Evolutionary conservation across 2,329 filamentous ascomycete genomes (phyloP), one percentile per base, ranked within the genome.

Genomic region (Colletotrichum sojae): DNA sequence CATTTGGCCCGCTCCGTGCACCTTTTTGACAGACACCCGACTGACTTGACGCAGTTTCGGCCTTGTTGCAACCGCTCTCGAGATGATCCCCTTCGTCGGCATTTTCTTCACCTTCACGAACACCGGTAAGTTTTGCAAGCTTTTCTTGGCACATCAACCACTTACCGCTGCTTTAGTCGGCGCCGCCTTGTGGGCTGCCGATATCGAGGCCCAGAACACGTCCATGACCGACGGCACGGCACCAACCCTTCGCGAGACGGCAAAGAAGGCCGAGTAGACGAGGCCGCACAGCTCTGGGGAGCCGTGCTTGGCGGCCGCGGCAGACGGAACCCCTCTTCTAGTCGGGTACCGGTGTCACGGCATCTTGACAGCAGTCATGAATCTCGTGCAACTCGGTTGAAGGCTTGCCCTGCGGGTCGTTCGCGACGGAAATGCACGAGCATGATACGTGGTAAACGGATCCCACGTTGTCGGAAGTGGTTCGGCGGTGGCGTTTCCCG

Each of bases 61-160:
- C 20, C 85, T 88, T 1, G 89, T 93, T 2, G 92, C 94, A 5
- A 94, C 93, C 55, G 81, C 96, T 1, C 85, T 98, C 4, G 94
- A 98, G 78, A 91, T 97, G 84, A 82, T 98, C 2, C 95, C 95
- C 0, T 83, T 98, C 70, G 89, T 87, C 6, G 95, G 93, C 6
- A 92, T 97, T 61, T 86, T 95, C 70, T 97, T 97, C 76, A 88
- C 92, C 0, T 98, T 97, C 79, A 97, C 94, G 16, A 98, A 97
- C 79, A 92, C 93, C 1, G 88, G 89, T 88, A 82, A 76, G 81
- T 73, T 10, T 43, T 20, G 10, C 18, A 15, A 13, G 18, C 5
- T n/a, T 16, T 9, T 18, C 9, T 58, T 18, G 6, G 8, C 12
- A n/a, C 8, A 6, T 15, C 22, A 27, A 63, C 46, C n/a, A 69